Base-by-base conservation (phyloP, 129 eudicot species). In the Calendula officinalis region DNA sequence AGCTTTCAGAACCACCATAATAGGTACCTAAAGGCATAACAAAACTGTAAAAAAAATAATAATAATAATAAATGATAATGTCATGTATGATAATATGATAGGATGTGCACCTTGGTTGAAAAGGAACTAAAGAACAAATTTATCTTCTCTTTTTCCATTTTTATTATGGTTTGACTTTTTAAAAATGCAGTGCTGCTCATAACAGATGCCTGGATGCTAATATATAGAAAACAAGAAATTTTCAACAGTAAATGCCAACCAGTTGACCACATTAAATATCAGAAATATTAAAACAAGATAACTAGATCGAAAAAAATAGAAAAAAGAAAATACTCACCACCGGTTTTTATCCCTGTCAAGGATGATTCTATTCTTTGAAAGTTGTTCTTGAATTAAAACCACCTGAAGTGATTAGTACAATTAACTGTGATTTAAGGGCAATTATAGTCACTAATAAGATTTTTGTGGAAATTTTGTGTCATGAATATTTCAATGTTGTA, bases 331-430 rank as follows among this genome's bases (percentile, higher is more conserved):
- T 37, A 63, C 94, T 76, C 69, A 91, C 98, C 89, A 82, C 56
- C 95, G 86, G 73, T 88, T 92, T 61, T 82, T 81, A 67, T 92
- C 98, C 6, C 84, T 73, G 68, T 92, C 98, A 61, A 88, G 83
- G 56, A 92, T 92, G 55, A 92, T 92, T 72, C 98, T 85, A 79
- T 92, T 92, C 79, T 92, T 92, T 7, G 98, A 92, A 63, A 92
- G 98, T 71, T 92, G 98, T 49, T 92, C 98, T 75, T 92, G 98
- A 39, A 92, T 88, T 77, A 92, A 64, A 49, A 92, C 77, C 80
- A 92, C 98, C 98, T 91, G 75, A 39, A 83, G 45, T 56, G 56
- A 71, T 63, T 53, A 38, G 72, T 44, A 67, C 6, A 68, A 71
- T 68, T 4, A 36, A 35, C 8, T 22, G 6, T 56, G 42, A 35